phyloP scores from a whole-genome alignment of 2,329 filamentous ascomycete species.

The Fusarium multiceps region DNA sequence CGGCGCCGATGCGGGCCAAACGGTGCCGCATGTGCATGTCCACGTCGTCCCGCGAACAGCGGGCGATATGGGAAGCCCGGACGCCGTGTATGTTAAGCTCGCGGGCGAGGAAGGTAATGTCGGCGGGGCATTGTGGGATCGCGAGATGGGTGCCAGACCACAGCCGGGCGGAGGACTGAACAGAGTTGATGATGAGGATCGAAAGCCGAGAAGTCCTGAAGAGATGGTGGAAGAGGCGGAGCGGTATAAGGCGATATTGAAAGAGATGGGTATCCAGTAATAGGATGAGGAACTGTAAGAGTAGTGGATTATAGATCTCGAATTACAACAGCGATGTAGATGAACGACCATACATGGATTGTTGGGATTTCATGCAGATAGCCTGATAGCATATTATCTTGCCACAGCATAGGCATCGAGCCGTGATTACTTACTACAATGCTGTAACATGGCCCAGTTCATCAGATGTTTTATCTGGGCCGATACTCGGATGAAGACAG shows the following conservation, averaged over 20 bases:
- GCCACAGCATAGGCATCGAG: not conserved
- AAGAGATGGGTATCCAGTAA: constrained; percentile 53
- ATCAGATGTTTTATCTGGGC: not conserved
- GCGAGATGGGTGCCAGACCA: constrained; percentile 54
- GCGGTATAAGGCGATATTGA: constrained; percentile 67
- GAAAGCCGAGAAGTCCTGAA: constrained; percentile 73
- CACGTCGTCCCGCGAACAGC: constrained; percentile 84
- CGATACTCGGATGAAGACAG: not conserved
- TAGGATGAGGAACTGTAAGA: not conserved
- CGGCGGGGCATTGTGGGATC: constrained; percentile 74
- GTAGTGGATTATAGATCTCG: not conserved
- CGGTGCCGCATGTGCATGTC: constrained; percentile 91
- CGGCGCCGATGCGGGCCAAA: constrained; percentile 89
- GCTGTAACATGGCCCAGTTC: too few species aligned
- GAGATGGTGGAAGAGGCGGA: constrained; percentile 86
- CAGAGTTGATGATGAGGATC: constrained; percentile 75
- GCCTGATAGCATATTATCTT: not conserved
- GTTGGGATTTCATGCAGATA: not conserved
- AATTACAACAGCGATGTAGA: not conserved
- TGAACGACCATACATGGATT: not conserved
- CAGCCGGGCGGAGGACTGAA: constrained; percentile 70
- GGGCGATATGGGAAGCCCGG: constrained; percentile 64
- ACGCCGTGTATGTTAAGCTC: constrained; percentile 85
- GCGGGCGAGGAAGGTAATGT: constrained; percentile 88
- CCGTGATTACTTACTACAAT: not conserved